Base-by-base conservation (phyloP, 305 asterid genomes). In the Fraxinus greggii region DNA sequence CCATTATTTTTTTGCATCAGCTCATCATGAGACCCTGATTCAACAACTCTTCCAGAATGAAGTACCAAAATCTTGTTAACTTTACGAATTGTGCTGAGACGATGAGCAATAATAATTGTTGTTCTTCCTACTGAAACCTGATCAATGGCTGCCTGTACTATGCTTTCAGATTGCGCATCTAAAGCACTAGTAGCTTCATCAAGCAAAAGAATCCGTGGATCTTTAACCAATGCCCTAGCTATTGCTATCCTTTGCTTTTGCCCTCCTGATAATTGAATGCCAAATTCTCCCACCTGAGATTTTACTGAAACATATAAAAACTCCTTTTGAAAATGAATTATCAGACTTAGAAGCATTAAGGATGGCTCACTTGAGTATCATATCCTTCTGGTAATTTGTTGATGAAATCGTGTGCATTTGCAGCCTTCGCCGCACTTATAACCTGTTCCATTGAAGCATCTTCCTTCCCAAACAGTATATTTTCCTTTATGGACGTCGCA, bases 161-260 rank as follows among this genome's bases (percentile, higher is more conserved):
- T n/a, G 77, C 86, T 82, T 86, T 94, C 98, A 1, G 98, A 94
- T 83, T 94, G 90, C 3, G 92, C 83, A 79, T 94, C 98, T 33
- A 94, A 78, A 35, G 98, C 97, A 80, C 97, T 90, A 0, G 97
- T 94, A 26, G 98, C 98, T 87, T 94, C 98, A 73, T 94, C 98
- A 15, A 94, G 94, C 56, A 92, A 61, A 38, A 92, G 95, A 75
- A 94, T 91, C 70, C 73, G 88, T 6, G 95, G 98, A 76, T 90
- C 90, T 78, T 86, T 92, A 29, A 94, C 54, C 74, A 94, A 59
- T 5, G 97, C 97, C 79, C 98, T 89, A 7, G 97, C 97, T 69
- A 94, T 94, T 21, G 97, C 95, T 33, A 93, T 87, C 80, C 97
- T 90, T 75, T 93, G 97, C 54, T 92, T 93, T 78, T 94, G 97